Base-by-base conservation (phyloP, 108 stramenopile species). In the Nannochloropsis gaditana region DNA sequence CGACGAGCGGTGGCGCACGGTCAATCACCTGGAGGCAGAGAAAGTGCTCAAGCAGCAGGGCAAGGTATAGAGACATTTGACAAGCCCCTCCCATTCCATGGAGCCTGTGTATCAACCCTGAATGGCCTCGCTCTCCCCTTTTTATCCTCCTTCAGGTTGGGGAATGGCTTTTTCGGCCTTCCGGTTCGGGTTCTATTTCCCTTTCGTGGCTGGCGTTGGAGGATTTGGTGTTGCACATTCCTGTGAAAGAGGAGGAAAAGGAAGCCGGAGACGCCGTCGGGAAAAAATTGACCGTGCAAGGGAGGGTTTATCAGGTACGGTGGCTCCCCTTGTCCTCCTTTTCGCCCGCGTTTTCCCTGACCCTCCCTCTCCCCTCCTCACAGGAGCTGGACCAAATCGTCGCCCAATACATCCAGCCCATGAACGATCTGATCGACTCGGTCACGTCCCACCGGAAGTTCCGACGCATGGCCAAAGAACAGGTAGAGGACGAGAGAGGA, bases 51-150 rank as follows among this genome's bases (percentile, higher is more conserved):
- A 50, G 47, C 11, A 50, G 47, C 47, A 50, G 47, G 47, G 47
- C 47, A 50, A 50, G 47, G 47, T 50, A 50, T 15, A 1, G 11
- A 10, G 10, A 10, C 47, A 10, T 50, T 50, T 15, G 10, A 10
- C 15, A 10, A 10, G 11, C 15, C 47, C 44, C 89, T 88, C 1
- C 83, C 88, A n/a, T 87, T 88, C 47, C 31, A 31, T 31, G 31
- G 31, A 31, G 31, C 31, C 31, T 31, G 31, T 31, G 31, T 31
- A 31, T 31, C 31, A 31, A 31, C 31, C 31, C 31, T 31, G 31
- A 1, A 1, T 31, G 31, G 31, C 31, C 31, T 31, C 31, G 31
- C 31, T 31, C 31, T 31, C 31, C 47, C 15, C 47, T 15, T 15
- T 50, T 15, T 15, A 10, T 50, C 47, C 47, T 15, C 15, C 47